Percentiles rank a stretch among this genome's conserved stretches.
Evolutionary conservation across 1,284 basidiomycete genomes (phyloP).

Genomic region (Sutorius eximius): DNA sequence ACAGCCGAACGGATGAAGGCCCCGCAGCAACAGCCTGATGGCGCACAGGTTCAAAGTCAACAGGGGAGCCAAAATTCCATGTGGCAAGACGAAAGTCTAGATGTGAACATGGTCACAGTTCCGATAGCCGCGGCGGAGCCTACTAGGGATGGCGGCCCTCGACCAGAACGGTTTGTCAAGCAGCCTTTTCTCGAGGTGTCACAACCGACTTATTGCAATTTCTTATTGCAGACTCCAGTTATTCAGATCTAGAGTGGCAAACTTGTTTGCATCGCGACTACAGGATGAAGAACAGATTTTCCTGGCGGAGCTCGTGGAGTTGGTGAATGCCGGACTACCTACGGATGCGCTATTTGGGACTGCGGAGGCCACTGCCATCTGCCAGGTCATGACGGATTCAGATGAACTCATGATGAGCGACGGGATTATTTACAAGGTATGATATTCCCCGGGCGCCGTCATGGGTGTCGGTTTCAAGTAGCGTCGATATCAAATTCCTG

Average conservation of each 20-base stretch:
- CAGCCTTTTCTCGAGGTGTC: background rate
- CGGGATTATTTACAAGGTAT: conserved; percentile 75
- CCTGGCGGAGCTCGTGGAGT: conserved; percentile 68
- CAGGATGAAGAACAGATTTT: conserved; percentile 78
- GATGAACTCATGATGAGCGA: conserved; percentile 90
- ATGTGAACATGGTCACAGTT: conserved; percentile 60
- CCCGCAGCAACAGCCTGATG: conserved; percentile 34
- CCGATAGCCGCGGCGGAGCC: conserved; percentile 36
- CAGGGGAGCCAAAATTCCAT: conserved; percentile 45
- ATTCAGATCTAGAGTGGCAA: conserved; percentile 75
- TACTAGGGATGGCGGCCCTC: conserved; percentile 43
- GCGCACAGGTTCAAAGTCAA: conserved; percentile 35
- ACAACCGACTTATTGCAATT: conserved; percentile 4
- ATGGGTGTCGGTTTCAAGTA: background rate
- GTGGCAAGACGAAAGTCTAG: conserved; percentile 64
- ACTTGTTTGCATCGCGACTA: conserved; percentile 66
- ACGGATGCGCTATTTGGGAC: conserved; percentile 75
- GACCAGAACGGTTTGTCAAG: conserved; percentile 55
- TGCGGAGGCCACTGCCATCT: conserved; percentile 75
- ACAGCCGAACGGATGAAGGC: conserved; percentile 54
- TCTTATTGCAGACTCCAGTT: conserved; percentile 57
- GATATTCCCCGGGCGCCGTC: conserved; percentile 16
- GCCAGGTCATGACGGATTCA: conserved; percentile 76
- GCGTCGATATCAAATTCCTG: background rate
- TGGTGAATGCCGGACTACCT: conserved; percentile 78